Base-by-base conservation (phyloP, 2,329 filamentous ascomycete genomes). In the Nemania abortiva region DNA sequence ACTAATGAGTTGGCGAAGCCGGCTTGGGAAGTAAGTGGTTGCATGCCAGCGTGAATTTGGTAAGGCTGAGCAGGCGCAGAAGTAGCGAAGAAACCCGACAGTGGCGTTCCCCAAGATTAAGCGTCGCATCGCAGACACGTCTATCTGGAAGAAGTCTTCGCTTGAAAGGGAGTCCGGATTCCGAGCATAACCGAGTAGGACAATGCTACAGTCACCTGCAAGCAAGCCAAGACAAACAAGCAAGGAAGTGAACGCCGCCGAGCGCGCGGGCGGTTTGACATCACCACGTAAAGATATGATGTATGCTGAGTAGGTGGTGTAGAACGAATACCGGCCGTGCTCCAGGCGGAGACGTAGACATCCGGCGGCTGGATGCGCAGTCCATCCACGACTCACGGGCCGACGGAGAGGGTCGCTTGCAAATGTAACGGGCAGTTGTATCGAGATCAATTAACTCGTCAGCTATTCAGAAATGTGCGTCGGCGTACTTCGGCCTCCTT, bases 401-500 rank as follows among this genome's bases (percentile, higher is more conserved):
- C 20, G 53, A 45, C 39, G 66, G 65, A 63, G 56, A 56, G 39
- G 37, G 57, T 63, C 24, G 60, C 63, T 68, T 53, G 39, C 64
- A 62, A 66, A 66, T 60, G 53, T 54, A 61, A 29, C 29, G 37
- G 62, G 37, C 57, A 61, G 54, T 70, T 52, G 65, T 68, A 70
- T 65, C 69, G 69, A 69, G 66, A 52, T 50, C 63, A 45, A 54
- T 57, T 34, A 63, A 39, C n/a, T 47, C 50, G 64, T 85, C 82
- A 86, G 72, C 85, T 82, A 73, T 84, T 83, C 72, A 89, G 82
- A 80, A 89, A 89, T 70, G 88, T 85, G 75, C 91, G 89, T 73
- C 92, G 85, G 73, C 92, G 87, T 74, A 90, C 87, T 78, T 92
- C 92, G 7, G 93, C 92, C 78, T 95, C 92, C 66, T 91, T 89